These are phyloP conservation scores for Oryza nivara DNA, from an alignment of 176 grass and related monocot species.

Conservation along the genomic window DNA sequence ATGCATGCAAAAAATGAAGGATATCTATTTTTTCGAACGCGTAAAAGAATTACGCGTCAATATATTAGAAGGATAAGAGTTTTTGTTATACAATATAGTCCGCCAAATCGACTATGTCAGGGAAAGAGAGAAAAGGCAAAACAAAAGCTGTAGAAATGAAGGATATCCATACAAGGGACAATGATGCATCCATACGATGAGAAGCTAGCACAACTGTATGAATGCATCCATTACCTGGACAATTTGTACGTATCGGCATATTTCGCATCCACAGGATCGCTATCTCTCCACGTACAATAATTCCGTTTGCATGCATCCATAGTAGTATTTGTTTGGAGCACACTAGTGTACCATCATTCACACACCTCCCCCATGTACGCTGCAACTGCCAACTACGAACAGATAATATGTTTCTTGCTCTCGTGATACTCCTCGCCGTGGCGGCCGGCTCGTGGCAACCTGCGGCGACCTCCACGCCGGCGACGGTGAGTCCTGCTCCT, in stretches of 20 bases:
- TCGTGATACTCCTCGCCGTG: not conserved
- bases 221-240: not conserved
- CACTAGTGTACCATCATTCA: not conserved
- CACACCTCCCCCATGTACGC: not conserved
- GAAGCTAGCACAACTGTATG: not conserved
- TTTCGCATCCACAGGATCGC: not conserved
- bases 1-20: too few species aligned
- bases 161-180: not conserved
- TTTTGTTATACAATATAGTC: too few species aligned
- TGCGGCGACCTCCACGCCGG: not conserved
- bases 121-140: too few species aligned
- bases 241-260: not conserved
- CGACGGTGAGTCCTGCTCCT: too few species aligned
- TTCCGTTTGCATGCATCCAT: not conserved
- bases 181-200: not conserved
- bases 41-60: too few species aligned
- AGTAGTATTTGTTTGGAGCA: too few species aligned
- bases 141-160: too few species aligned
- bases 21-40: too few species aligned
- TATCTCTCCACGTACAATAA: not conserved
- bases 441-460: not conserved
- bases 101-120: too few species aligned
- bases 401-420: constrained; percentile 1
- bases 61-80: too few species aligned
- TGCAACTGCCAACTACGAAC: too few species aligned